Conservation (phyloP, 352 stramenopile genomes). For the Phytopythium chamaehyphon region DNA sequence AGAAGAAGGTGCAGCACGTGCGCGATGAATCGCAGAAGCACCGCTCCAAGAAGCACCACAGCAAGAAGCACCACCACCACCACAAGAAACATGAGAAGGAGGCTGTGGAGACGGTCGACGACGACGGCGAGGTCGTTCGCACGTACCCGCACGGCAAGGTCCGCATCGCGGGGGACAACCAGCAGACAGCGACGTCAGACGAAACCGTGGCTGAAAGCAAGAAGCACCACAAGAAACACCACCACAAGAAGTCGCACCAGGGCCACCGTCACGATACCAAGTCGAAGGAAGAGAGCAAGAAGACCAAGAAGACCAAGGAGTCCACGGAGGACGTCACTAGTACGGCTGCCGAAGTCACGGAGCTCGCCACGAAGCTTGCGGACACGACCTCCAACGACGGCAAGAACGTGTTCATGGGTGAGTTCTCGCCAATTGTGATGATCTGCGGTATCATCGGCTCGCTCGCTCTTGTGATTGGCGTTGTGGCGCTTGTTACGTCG, state of each 20-base stretch:
- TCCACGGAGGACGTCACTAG: conserved; percentile 19
- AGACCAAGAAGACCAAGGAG: conserved; percentile 2
- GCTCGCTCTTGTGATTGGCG: conserved; percentile 59
- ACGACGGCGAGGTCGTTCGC: conserved; percentile 21
- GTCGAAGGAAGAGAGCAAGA: background rate
- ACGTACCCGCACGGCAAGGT: conserved; percentile 33
- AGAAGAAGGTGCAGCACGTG: background rate
- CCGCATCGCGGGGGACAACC: conserved; percentile 16
- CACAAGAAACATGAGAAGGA: conserved; percentile 18
- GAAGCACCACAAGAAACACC: conserved; percentile 19
- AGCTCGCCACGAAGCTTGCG: conserved; percentile 58
- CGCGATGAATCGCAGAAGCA: conserved; percentile 13
- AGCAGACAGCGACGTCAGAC: conserved; percentile 13
- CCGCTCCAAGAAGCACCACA: conserved; percentile 11
- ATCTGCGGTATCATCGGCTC: conserved; percentile 64
- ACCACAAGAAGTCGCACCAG: conserved; percentile 10
- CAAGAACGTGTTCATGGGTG: conserved; percentile 31
- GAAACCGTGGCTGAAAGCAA: conserved; percentile 8
- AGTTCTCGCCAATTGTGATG: conserved; percentile 44
- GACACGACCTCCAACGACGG: conserved; percentile 22
- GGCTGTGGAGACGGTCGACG: conserved; percentile 5
- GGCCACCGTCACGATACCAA: conserved; percentile 10
- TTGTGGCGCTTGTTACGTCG: conserved; percentile 45
- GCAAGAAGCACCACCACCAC: conserved; percentile 6
- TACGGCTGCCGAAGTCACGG: conserved; percentile 29